A percentile compares a stretch with the other conserved stretches of the same genome.
These are phyloP conservation scores for Chrysanthemum seticuspe DNA, from an alignment of 129 eudicot species.

Conservation along the genomic window DNA sequence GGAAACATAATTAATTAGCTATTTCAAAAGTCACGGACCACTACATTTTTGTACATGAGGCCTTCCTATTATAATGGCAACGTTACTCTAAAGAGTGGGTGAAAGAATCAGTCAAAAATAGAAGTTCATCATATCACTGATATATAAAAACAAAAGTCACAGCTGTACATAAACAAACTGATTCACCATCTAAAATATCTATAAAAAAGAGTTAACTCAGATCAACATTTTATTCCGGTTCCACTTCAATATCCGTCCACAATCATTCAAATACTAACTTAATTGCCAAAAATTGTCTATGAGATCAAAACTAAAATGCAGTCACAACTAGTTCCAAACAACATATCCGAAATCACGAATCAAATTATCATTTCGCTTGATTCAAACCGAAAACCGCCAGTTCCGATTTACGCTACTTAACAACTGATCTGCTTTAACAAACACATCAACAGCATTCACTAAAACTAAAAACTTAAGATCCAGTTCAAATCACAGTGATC, in stretches of 20 bases:
- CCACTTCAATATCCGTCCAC: not conserved
- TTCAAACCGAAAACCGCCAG: not conserved
- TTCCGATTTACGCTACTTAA: not conserved
- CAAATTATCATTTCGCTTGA: constrained; percentile 1
- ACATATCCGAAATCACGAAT: constrained; percentile 3
- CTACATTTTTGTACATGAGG: too few relatives aligned
- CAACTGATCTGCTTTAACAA: constrained; percentile 21
- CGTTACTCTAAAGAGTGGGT: not conserved
- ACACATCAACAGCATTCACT: constrained; percentile 22
- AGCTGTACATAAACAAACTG: not conserved
- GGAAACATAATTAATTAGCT: too few relatives aligned
- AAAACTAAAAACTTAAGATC: constrained; percentile 25
- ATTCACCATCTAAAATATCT: constrained; percentile 9
- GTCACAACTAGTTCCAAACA: constrained; percentile 12
- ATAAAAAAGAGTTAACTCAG: too few relatives aligned
- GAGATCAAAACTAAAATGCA: not conserved
- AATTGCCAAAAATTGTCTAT: not conserved
- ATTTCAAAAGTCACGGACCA: too few relatives aligned
- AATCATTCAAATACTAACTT: not conserved
- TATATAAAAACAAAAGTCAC: not conserved
- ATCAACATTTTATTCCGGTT: too few relatives aligned
- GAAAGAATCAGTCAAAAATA: constrained; percentile 7
- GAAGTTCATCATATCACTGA: not conserved
- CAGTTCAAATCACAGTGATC: constrained; percentile 33
- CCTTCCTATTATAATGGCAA: too few relatives aligned